Evolutionary conservation across 345 rosid species (phyloP).

Genomic region (Aquilaria yunnanensis): DNA sequence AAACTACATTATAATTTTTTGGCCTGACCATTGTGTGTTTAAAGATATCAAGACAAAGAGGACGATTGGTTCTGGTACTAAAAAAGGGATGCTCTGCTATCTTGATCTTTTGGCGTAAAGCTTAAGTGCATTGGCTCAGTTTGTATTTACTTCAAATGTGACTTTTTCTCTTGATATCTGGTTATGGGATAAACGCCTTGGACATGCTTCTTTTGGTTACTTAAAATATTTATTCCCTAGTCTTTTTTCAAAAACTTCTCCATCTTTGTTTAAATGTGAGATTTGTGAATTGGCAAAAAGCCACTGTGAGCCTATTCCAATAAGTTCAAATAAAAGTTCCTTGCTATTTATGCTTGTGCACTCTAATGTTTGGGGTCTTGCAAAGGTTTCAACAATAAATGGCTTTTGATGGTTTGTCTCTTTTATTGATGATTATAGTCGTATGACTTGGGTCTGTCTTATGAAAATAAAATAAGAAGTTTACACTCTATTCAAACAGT

Average conservation of each 20-base stretch:
- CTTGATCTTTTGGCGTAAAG: background rate
- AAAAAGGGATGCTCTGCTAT: background rate
- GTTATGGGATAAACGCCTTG: background rate
- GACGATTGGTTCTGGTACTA: constrained; percentile 2
- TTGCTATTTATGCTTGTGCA: background rate
- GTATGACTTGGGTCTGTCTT: constrained; percentile 2
- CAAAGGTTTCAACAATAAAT: too few relatives aligned
- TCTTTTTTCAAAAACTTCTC: background rate
- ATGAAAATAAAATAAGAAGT: background rate
- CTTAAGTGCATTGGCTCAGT: background rate
- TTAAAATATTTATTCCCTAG: background rate
- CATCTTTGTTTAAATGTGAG: too few relatives aligned
- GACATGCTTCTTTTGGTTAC: background rate
- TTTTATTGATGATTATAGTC: too few relatives aligned
- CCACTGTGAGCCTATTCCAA: too few relatives aligned
- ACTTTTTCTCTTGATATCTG: background rate
- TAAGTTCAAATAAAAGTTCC: too few relatives aligned
- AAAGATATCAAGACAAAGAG: background rate
- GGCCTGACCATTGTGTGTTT: constrained; percentile 8
- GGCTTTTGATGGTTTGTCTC: too few relatives aligned
- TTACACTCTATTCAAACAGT: background rate
- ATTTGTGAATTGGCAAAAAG: too few relatives aligned
- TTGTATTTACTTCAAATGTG: background rate
- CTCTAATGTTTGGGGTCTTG: background rate
- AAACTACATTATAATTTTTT: background rate